A percentile compares a stretch with the other conserved stretches of the same genome.
Conservation (phyloP, 495 filamentous ascomycete species). For the Monascus purpureus region DNA sequence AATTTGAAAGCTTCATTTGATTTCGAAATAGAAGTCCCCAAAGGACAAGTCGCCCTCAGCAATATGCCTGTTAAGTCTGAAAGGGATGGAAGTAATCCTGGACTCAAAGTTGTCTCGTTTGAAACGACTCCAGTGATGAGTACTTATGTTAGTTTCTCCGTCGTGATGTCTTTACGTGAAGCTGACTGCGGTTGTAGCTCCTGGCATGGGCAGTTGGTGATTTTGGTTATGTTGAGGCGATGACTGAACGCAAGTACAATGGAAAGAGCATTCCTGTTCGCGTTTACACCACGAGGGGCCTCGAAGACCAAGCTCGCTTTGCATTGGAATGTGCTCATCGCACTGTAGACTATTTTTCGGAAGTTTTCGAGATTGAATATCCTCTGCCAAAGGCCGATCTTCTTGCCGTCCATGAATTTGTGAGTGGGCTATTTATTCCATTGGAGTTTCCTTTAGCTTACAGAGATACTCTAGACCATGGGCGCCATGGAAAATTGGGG, state of each 20-base stretch:
- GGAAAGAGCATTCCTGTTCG: constrained; percentile 83
- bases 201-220: constrained; percentile 94
- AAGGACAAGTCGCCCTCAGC: constrained; percentile 72
- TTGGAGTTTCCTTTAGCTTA: constrained; percentile 13
- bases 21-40: constrained; percentile 79
- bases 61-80: constrained; percentile 80
- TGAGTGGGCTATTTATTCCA: constrained; percentile 20
- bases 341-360: constrained; percentile 89
- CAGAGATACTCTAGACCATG: constrained; percentile 37
- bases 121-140: constrained; percentile 87
- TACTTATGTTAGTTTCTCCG: constrained; percentile 49
- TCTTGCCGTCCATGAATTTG: constrained; percentile 93
- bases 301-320: constrained; percentile 76
- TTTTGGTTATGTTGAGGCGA: constrained; percentile 88
- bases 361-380: constrained; percentile 86
- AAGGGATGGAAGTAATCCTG: constrained; percentile 41
- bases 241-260: constrained; percentile 76
- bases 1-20: constrained; percentile 94
- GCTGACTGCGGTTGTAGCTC: constrained; percentile 41
- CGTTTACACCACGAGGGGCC: constrained; percentile 84
- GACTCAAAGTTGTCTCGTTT: constrained; percentile 69
- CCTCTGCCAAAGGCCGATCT: constrained; percentile 92
- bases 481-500: constrained; percentile 86
- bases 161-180: background rate
- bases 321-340: constrained; percentile 76